These are phyloP conservation scores for Claviceps cyperi DNA, from an alignment of 2,329 filamentous ascomycete species.

Conservation along the genomic window DNA sequence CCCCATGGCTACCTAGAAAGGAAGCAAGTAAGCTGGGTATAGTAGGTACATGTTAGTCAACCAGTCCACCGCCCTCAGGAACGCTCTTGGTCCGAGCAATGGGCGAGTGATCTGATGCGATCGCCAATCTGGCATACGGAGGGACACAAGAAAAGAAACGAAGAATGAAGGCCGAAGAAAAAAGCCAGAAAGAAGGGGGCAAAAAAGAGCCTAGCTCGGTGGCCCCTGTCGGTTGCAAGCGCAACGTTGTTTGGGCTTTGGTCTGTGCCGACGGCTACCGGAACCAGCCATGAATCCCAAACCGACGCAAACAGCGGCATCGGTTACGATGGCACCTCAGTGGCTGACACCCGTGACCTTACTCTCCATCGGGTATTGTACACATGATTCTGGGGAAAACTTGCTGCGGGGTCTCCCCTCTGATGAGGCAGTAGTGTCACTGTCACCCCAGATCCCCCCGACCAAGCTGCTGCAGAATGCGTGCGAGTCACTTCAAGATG, in stretches of 20 bases:
- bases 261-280: background rate
- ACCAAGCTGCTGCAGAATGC: background rate
- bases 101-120: constrained; percentile 4
- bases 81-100: background rate
- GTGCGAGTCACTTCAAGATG: background rate
- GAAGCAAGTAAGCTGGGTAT: background rate
- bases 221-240: background rate
- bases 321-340: constrained; percentile 7
- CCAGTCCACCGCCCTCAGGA: background rate
- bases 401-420: no score
- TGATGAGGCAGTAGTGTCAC: no score
- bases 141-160: background rate
- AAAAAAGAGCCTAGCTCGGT: background rate
- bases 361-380: background rate
- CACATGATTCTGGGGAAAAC: background rate
- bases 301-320: constrained; percentile 1
- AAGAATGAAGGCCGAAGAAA: background rate
- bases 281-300: background rate
- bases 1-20: no score
- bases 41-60: background rate
- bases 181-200: background rate
- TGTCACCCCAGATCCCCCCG: background rate
- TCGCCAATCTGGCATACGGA: constrained; percentile 2
- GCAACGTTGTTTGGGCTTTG: background rate
- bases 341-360: background rate